A percentile compares a stretch with the other conserved stretches of the same genome.
phyloP scores from a whole-genome alignment of 129 eudicot species.

The Chrysanthemum makinoi region DNA sequence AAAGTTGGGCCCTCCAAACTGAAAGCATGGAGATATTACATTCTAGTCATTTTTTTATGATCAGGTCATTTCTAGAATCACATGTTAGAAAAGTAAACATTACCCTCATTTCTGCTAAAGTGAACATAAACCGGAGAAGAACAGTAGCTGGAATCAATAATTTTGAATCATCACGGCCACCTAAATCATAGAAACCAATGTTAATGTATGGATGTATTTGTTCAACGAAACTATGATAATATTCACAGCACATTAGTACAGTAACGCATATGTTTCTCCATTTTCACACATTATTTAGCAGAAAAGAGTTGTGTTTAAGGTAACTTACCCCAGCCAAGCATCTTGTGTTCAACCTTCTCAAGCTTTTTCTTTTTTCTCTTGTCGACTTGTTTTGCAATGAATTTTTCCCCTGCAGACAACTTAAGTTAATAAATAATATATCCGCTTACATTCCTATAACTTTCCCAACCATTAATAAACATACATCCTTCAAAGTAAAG shows the following conservation, averaged over 20 bases:
- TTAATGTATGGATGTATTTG: neutral
- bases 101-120: slow-evolving; percentile 94
- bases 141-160: slow-evolving; percentile 82
- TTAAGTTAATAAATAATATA: neutral
- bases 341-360: slow-evolving; percentile 89
- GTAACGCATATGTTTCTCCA: neutral
- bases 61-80: no score
- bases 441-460: neutral
- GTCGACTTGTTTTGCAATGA: slow-evolving; percentile 79
- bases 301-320: neutral
- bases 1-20: neutral
- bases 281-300: slow-evolving; percentile 2
- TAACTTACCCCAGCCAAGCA: slow-evolving; percentile 98
- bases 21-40: neutral
- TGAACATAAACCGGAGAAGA: slow-evolving; percentile 78
- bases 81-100: slow-evolving; percentile 12
- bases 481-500: slow-evolving; percentile 4
- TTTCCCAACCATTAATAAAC: neutral
- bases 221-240: slow-evolving; percentile 14
- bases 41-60: no score
- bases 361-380: slow-evolving; percentile 85
- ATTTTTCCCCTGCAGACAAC: slow-evolving; percentile 71
- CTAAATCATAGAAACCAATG: slow-evolving; percentile 35
- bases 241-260: slow-evolving; percentile 4
- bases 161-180: slow-evolving; percentile 93